Base-by-base conservation (phyloP, 371 early-diverging fungal genomes). In the Apophysomyces ossiformis region DNA sequence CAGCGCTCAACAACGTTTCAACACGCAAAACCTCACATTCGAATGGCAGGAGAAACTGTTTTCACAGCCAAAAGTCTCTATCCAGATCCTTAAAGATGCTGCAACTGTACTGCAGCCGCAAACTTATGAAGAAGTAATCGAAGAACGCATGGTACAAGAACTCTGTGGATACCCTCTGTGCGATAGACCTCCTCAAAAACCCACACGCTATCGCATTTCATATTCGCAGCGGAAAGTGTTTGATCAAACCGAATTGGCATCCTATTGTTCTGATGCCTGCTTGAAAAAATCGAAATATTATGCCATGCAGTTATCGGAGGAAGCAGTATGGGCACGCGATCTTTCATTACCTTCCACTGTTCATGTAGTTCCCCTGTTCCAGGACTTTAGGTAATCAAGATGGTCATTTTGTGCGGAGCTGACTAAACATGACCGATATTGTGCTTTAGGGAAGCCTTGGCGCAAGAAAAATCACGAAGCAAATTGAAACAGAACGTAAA, bases 151-250 rank as follows among this genome's bases (percentile, higher is more conserved):
- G 12, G 84, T 89, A 6, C 87, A 84, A 58, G 76, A 77, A 38
- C 76, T 83, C 45, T 92, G 92, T 67, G 92, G 91, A 4, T 92
- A 92, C 63, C 90, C 92, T 9, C 69, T 90, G 4, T 92, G 92
- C 64, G 65, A 64, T 16, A 70, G 67, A 21, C 50, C 59, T 13
- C 61, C 71, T 5, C 63, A 73, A 54, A 62, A 75, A 16, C 45
- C 72, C 7, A 72, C 73, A n/a, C 79, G 78, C 47, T 90, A 81
- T 63, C 77, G 83, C 37, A 89, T 92, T 65, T 87, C 89, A 2
- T 58, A 82, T 13, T 68, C 68, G 4, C 84, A 87, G 38, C 82
- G 84, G 18, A 89, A 89, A 70, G 89, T 92, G 2, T 89, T 73
- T 59, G 90, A 92, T 71, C 86, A 86, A 11, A 74, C 88, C 1